Evolutionary conservation across 2,329 filamentous ascomycete genomes (phyloP).

Genomic region (Aspergillus sp.): DNA sequence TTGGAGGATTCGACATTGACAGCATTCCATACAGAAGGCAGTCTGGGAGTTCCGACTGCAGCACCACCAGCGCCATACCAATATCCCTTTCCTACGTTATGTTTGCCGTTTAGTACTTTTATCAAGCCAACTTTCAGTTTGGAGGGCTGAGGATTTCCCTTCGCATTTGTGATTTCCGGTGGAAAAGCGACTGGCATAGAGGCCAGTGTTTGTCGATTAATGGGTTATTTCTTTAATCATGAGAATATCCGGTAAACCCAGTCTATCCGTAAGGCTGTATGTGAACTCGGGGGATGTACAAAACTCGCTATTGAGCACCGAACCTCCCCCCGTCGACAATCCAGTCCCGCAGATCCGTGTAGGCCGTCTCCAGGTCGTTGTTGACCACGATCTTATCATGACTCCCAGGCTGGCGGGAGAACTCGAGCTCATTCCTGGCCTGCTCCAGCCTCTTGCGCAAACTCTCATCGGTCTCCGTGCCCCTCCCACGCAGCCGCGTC

Average conservation of each 20-base stretch:
- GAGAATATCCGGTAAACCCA: slow-evolving; percentile 2
- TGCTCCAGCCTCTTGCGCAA: slow-evolving; percentile 61
- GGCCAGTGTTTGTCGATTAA: slow-evolving; percentile 19
- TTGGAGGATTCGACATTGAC: background rate
- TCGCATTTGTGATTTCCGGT: slow-evolving; percentile 18
- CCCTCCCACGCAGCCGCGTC: slow-evolving; percentile 60
- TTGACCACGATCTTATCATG: slow-evolving; percentile 59
- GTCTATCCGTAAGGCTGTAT: too few species aligned
- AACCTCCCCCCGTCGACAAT: slow-evolving; percentile 36
- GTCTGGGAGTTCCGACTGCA: too few species aligned
- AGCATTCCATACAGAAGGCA: too few species aligned
- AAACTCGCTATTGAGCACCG: slow-evolving; percentile 18
- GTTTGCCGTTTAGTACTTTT: background rate
- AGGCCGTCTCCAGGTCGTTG: slow-evolving; percentile 52
- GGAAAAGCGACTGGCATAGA: slow-evolving; percentile 19
- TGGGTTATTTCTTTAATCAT: slow-evolving; percentile 30
- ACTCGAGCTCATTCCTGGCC: slow-evolving; percentile 66
- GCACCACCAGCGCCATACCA: too few species aligned
- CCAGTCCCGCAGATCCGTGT: slow-evolving; percentile 45
- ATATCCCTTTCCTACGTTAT: background rate
- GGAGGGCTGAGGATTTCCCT: slow-evolving; percentile 11
- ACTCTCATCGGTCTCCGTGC: slow-evolving; percentile 67
- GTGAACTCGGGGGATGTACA: too few species aligned
- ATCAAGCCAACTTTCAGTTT: background rate
- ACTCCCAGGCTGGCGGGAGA: slow-evolving; percentile 55